Conservation (phyloP, 495 filamentous ascomycete species). For the Venustampulla echinocandica region DNA sequence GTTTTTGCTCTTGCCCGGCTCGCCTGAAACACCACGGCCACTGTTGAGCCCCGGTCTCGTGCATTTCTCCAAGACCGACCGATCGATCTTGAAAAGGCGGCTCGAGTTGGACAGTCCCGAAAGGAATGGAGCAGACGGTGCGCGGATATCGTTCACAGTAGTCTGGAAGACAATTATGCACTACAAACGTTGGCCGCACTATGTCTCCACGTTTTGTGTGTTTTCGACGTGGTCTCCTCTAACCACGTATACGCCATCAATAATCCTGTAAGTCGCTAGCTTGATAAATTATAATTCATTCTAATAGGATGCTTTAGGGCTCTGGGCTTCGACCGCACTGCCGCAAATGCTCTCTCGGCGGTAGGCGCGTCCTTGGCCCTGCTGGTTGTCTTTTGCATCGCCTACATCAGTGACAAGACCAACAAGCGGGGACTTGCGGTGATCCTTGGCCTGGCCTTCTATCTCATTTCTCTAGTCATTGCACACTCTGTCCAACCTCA, state of each 20-base stretch:
- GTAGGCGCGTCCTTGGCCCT: conserved; percentile 36
- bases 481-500: conserved; percentile 25
- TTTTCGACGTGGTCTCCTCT: conserved; percentile 39
- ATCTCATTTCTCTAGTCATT: conserved; percentile 33
- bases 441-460: conserved; percentile 36
- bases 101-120: conserved; percentile 14
- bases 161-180: conserved; percentile 37
- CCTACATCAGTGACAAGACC: conserved; percentile 33
- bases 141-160: conserved; percentile 32
- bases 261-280: conserved; percentile 21
- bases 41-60: conserved; percentile 28
- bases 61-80: conserved; percentile 15
- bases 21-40: conserved; percentile 31
- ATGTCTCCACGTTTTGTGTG: conserved; percentile 33
- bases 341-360: conserved; percentile 38
- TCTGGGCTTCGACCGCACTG: conserved; percentile 32
- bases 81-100: conserved; percentile 10
- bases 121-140: conserved; percentile 26
- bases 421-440: conserved; percentile 38
- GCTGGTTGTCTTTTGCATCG: conserved; percentile 31
- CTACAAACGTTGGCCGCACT: conserved; percentile 34
- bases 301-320: conserved; percentile 8
- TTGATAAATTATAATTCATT: not conserved
- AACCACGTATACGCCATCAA: conserved; percentile 27
- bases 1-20: conserved; percentile 36